phyloP scores from a whole-genome alignment of 2,329 filamentous ascomycete species.

The Didymella exigua region DNA sequence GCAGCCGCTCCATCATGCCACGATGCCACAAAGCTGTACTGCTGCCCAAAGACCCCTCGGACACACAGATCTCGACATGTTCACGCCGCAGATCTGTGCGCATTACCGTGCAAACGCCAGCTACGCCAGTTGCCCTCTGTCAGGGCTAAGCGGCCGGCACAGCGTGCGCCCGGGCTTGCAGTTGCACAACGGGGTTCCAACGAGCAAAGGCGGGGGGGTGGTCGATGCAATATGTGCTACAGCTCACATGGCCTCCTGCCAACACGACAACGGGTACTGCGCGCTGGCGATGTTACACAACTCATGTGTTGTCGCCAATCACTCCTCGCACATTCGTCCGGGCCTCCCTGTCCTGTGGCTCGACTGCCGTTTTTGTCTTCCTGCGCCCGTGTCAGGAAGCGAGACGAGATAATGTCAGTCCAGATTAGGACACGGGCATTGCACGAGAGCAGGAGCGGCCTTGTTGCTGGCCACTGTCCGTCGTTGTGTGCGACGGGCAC shows the following conservation, averaged over 20 bases:
- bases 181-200: constrained; percentile 22
- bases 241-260: constrained; percentile 30
- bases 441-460: constrained; percentile 11
- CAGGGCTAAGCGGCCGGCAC: constrained; percentile 24
- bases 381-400: constrained; percentile 20
- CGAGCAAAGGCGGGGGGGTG: constrained; percentile 22
- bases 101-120: constrained; percentile 18
- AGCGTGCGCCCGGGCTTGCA: constrained; percentile 22
- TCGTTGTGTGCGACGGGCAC: constrained; percentile 7
- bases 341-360: constrained; percentile 23
- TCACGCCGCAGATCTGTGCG: constrained; percentile 22
- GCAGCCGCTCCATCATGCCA: constrained; percentile 2
- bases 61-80: constrained; percentile 13
- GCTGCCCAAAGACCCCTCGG: constrained; percentile 12
- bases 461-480: constrained; percentile 4
- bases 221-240: constrained; percentile 8
- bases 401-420: constrained; percentile 22
- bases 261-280: constrained; percentile 29
- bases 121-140: constrained; percentile 12
- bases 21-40: constrained; percentile 8
- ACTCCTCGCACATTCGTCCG: constrained; percentile 17
- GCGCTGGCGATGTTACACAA: constrained; percentile 24
- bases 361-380: constrained; percentile 26
- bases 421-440: constrained; percentile 11
- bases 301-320: constrained; percentile 30